Percentiles rank a stretch among this genome's conserved stretches.
Conservation (phyloP, 2,329 filamentous ascomycete species). For the Arthrobotrys musiformis region DNA sequence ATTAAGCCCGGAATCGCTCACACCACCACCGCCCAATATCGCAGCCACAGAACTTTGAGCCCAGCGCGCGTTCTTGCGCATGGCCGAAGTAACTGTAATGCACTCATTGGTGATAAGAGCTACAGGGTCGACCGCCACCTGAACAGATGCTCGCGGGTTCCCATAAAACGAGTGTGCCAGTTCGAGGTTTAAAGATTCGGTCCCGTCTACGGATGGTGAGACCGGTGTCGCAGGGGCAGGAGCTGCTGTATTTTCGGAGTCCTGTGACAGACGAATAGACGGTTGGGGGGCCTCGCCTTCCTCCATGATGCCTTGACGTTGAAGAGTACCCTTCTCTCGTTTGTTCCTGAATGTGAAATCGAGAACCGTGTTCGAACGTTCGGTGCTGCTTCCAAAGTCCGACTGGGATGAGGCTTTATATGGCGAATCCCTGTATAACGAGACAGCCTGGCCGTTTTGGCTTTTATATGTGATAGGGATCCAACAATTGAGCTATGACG, state of each 20-base stretch:
- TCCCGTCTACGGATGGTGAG: conserved; percentile 32
- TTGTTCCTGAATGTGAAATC: neutral
- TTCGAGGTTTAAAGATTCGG: conserved; percentile 36
- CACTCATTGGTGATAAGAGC: conserved; percentile 97
- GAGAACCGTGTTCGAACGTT: neutral
- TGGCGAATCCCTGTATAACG: conserved; percentile 1
- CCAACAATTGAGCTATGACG: conserved; percentile 4
- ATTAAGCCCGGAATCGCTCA: conserved; percentile 61
- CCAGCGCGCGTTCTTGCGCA: conserved; percentile 97
- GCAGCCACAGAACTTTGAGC: conserved; percentile 95
- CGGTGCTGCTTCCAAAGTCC: neutral
- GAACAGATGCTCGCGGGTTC: conserved; percentile 52
- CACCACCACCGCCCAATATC: conserved; percentile 80
- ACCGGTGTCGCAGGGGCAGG: conserved; percentile 33
- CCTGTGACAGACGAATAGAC: conserved; percentile 34
- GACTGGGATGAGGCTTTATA: conserved; percentile 24
- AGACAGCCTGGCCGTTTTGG: conserved; percentile 35
- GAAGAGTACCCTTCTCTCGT: neutral
- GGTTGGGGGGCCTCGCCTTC: conserved; percentile 16
- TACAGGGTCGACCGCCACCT: conserved; percentile 86
- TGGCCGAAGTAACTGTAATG: conserved; percentile 96
- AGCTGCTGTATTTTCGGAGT: conserved; percentile 37
- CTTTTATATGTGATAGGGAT: neutral
- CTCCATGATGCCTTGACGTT: conserved; percentile 26
- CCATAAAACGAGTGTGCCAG: conserved; percentile 45